These are phyloP conservation scores for Parietichytrium sp. DNA, from an alignment of 108 stramenopile genomes.

Conservation along the genomic window DNA sequence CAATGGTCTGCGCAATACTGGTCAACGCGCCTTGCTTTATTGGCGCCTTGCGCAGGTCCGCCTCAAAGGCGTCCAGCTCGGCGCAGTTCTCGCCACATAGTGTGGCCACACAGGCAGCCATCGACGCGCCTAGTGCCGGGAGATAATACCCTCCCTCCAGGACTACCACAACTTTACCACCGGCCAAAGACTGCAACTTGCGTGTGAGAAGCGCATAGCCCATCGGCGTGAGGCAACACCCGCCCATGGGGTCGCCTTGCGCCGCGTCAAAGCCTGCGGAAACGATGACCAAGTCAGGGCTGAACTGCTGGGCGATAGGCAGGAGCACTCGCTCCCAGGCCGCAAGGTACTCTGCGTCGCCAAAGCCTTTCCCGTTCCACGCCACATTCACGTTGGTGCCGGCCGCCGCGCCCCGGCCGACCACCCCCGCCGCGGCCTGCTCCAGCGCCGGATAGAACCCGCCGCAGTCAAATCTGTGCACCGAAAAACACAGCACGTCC, in stretches of 20 bases:
- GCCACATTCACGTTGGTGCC: slow-evolving; percentile 76
- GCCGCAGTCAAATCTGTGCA: slow-evolving; percentile 70
- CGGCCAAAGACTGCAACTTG: slow-evolving; percentile 40
- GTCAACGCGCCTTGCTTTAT: not conserved
- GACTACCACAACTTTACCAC: slow-evolving; percentile 76
- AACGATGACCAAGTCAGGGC: slow-evolving; percentile 73
- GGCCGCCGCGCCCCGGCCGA: slow-evolving; percentile 58
- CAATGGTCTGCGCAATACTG: not conserved
- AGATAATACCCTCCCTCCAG: slow-evolving; percentile 61
- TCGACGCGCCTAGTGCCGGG: not conserved
- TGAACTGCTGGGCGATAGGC: slow-evolving; percentile 64
- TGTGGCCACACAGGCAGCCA: not conserved
- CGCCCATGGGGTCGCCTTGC: slow-evolving; percentile 66
- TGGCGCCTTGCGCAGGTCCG: not conserved
- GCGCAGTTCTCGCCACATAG: not conserved
- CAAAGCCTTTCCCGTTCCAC: slow-evolving; percentile 69
- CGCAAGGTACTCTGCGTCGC: slow-evolving; percentile 69
- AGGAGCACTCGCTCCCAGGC: slow-evolving; percentile 66
- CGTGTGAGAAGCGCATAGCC: slow-evolving; percentile 66
- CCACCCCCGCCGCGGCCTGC: slow-evolving; percentile 52
- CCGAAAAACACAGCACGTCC: slow-evolving; percentile 66
- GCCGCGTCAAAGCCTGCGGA: slow-evolving; percentile 83
- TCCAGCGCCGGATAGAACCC: slow-evolving; percentile 61
- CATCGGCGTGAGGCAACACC: slow-evolving; percentile 63
- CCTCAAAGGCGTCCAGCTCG: no score